phyloP scores from a whole-genome alignment of 83 land plant genomes.

The Picea abies region DNA sequence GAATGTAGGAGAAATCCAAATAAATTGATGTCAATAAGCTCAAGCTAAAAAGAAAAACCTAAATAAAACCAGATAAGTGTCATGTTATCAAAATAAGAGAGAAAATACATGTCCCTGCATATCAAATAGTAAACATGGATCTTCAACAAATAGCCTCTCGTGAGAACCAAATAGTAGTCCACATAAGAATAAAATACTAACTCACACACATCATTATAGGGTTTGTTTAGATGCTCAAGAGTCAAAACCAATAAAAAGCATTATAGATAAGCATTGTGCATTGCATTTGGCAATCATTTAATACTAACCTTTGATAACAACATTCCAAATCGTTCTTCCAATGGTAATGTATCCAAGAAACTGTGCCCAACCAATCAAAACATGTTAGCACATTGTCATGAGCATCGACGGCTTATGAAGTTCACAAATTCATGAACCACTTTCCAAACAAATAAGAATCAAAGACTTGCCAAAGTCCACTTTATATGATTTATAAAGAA shows the following conservation, averaged over 20 bases:
- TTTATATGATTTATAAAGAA: background rate
- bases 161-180: too few relatives aligned
- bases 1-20: background rate
- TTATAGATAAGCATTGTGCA: background rate
- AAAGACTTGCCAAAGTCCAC: background rate
- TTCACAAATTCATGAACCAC: background rate
- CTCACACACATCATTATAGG: background rate
- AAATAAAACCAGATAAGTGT: background rate
- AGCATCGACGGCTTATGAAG: background rate
- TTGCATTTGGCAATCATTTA: too few relatives aligned
- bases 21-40: background rate
- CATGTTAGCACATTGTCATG: background rate
- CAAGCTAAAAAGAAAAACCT: background rate
- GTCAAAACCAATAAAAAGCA: background rate
- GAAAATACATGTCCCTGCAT: background rate
- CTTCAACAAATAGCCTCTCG: background rate
- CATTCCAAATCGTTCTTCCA: slow-evolving; percentile 34
- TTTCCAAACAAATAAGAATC: slow-evolving; percentile 1
- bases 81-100: background rate
- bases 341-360: slow-evolving; percentile 37
- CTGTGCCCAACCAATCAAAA: slow-evolving; percentile 22
- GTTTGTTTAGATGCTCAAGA: background rate
- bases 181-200: background rate
- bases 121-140: background rate
- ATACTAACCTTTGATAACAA: slow-evolving; percentile 39